Conservation (phyloP, 2,329 filamentous ascomycete genomes). For the Penicillium rolfsii region DNA sequence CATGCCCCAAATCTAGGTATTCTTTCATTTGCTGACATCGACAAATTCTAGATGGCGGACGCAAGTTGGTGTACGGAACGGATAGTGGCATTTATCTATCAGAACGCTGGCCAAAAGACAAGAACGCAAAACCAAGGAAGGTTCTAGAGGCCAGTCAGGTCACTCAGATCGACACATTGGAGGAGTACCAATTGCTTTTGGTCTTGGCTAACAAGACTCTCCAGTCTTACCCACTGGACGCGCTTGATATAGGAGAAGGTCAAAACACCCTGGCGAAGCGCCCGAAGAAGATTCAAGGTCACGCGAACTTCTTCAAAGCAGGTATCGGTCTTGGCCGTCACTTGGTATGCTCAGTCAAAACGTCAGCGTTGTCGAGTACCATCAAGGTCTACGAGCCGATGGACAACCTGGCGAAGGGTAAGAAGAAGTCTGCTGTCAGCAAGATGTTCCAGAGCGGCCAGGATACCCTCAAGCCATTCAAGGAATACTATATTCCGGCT, state of each 20-base stretch:
- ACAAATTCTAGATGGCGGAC: constrained; percentile 73
- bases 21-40: constrained; percentile 15
- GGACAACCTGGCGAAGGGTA: constrained; percentile 88
- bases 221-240: constrained; percentile 84
- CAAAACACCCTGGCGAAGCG: constrained; percentile 75
- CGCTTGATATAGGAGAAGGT: constrained; percentile 78
- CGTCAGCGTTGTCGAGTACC: constrained; percentile 86
- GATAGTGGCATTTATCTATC: constrained; percentile 92
- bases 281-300: constrained; percentile 93
- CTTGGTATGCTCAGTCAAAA: constrained; percentile 95
- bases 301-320: constrained; percentile 98
- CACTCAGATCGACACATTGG: constrained; percentile 92
- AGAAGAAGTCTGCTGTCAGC: constrained; percentile 92
- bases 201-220: constrained; percentile 93
- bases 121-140: constrained; percentile 71
- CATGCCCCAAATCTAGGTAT: neutral
- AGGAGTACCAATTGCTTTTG: constrained; percentile 89
- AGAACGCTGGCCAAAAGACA: constrained; percentile 85
- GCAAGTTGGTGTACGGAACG: constrained; percentile 92
- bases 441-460: constrained; percentile 95
- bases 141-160: constrained; percentile 86
- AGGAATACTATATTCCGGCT: constrained; percentile 98
- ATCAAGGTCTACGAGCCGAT: constrained; percentile 99
- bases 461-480: constrained; percentile 94
- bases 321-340: constrained; percentile 93